Evolutionary conservation across 2,329 filamentous ascomycete species (phyloP).

Genomic region (Aspergillus udagawae): DNA sequence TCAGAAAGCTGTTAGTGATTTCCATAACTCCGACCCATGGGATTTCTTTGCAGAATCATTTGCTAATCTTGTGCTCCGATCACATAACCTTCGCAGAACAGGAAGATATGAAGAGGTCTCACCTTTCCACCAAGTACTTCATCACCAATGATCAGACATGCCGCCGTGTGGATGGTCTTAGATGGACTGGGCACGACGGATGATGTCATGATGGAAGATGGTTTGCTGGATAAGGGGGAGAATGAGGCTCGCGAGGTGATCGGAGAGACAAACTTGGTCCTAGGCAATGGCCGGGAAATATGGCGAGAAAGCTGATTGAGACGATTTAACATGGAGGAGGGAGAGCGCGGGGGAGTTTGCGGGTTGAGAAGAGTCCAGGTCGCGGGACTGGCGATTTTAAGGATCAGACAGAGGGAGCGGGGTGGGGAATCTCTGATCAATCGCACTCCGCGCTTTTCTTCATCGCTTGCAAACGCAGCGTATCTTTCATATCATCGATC

Average conservation of each 20-base stretch:
- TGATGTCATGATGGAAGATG: slow-evolving; percentile 41
- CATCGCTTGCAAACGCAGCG: neutral
- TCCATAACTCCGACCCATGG: neutral
- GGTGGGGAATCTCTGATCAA: slow-evolving; percentile 13
- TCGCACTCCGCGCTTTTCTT: slow-evolving; percentile 5
- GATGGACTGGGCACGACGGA: slow-evolving; percentile 29
- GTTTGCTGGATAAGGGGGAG: slow-evolving; percentile 13
- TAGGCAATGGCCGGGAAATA: slow-evolving; percentile 60
- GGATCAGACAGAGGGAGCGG: slow-evolving; percentile 11
- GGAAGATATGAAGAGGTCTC: slow-evolving; percentile 18
- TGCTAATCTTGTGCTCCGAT: neutral
- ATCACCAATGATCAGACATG: slow-evolving; percentile 93
- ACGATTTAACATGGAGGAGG: slow-evolving; percentile 65
- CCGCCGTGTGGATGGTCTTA: slow-evolving; percentile 79
- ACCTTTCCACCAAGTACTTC: slow-evolving; percentile 95
- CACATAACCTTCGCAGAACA: neutral
- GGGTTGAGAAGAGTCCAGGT: neutral
- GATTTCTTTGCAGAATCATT: neutral
- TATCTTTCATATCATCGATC: neutral
- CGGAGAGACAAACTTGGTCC: slow-evolving; percentile 49
- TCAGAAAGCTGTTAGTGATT: neutral
- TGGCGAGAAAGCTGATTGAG: slow-evolving; percentile 71
- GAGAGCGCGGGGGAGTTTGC: slow-evolving; percentile 2
- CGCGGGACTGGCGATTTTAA: slow-evolving; percentile 5
- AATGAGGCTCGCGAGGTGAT: slow-evolving; percentile 29